Base-by-base conservation (phyloP, 345 rosid species). In the Eucalyptus cloeziana region DNA sequence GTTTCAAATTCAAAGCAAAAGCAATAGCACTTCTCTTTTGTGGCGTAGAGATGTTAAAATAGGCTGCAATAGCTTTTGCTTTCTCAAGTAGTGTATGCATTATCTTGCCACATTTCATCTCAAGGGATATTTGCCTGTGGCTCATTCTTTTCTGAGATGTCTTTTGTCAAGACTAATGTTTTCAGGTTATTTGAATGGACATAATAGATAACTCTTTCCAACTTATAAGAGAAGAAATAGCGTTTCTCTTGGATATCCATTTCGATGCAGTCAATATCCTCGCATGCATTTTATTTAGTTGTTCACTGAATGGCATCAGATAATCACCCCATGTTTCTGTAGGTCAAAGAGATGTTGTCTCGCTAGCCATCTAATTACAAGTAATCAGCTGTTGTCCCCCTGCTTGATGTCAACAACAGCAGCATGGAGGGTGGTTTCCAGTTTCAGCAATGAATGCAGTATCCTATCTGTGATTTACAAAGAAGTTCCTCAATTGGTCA, bases 321-420 rank as follows among this genome's bases (percentile, higher is more conserved):
- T 31, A 69, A 69, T 69, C 80, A 69, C 11, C 80, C 37, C 43
- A 69, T 33, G 80, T 69, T 69, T 69, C 80, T 69, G 43, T 67
- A 69, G 44, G 44, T 69, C 10, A 69, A 33, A 24, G 80, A 69
- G 80, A 69, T 69, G 94, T 89, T 85, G 91, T 90, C 89, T 91
- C 89, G 16, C 51, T 50, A 50, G 54, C 54, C 56, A 19, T 40
- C 40, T 40, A 40, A 40, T 40, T 40, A 40, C 40, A 4, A 40
- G 40, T 40, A 40, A 40, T 40, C 40, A 40, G 40, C 40, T 40
- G 40, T 40, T 40, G 40, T 5, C 40, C 40, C 40, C 40, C 40
- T 40, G 40, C 40, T 40, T 40, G 40, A 40, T 40, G 40, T 40
- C 40, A 40, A 40, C 40, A 40, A 40, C 40, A 40, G 40, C 40